phyloP scores from a whole-genome alignment of 169 alveolate species.

The Eimeria praecox region DNA sequence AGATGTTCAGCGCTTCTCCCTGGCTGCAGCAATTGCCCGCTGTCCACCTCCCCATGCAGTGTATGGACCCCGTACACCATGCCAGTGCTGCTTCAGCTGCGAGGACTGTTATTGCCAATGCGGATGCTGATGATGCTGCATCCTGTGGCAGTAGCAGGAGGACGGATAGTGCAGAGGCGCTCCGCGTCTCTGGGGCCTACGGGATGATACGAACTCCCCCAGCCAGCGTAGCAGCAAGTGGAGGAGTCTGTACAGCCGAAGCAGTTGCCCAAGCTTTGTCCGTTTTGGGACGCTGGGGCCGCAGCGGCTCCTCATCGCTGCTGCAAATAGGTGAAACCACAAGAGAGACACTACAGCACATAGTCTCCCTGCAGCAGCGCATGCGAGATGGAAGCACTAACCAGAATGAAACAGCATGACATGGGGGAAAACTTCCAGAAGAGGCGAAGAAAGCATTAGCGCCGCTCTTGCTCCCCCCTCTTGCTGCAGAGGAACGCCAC shows the following conservation, averaged over 20 bases:
- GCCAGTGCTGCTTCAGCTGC: neutral
- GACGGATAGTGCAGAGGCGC: conserved; percentile 5
- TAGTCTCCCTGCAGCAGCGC: conserved; percentile 49
- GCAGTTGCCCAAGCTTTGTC: conserved; percentile 68
- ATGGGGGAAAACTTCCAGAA: neutral
- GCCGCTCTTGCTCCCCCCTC: neutral
- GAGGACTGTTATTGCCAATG: neutral
- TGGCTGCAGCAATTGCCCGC: conserved; percentile 80
- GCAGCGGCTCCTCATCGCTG: conserved; percentile 54
- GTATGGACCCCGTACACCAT: neutral
- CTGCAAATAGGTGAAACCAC: conserved; percentile 59
- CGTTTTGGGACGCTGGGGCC: conserved; percentile 64
- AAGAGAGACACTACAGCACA: conserved; percentile 51
- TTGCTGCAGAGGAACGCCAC: neutral
- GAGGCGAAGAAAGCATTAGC: neutral
- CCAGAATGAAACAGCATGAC: neutral
- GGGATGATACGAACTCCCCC: conserved; percentile 77
- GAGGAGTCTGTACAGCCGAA: conserved; percentile 82
- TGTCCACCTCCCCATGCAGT: conserved; percentile 20
- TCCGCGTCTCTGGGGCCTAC: conserved; percentile 66
- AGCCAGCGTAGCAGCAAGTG: conserved; percentile 59
- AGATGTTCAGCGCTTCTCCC: conserved; percentile 69
- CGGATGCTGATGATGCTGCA: conserved; percentile 14
- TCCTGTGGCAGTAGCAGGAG: conserved; percentile 19
- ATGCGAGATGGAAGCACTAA: conserved; percentile 10